Base-by-base conservation (phyloP, 75 land plant species). In the Sequoiadendron giganteum region DNA sequence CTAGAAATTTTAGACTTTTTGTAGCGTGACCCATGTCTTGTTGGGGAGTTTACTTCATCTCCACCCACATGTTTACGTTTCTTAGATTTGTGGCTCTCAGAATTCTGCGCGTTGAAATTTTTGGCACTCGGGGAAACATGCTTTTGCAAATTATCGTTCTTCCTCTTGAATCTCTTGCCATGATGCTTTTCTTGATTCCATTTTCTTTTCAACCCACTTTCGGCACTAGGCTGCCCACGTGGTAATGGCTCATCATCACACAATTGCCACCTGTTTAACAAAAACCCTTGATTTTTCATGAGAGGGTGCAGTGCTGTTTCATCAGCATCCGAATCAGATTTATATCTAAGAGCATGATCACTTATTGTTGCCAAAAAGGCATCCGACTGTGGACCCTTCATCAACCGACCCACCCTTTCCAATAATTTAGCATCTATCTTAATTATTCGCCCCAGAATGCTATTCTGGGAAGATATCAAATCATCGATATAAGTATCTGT, bases 381-480 rank as follows among this genome's bases (percentile, higher is more conserved):
- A 54, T 86, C 83, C 65, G 93, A 91, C 15, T 90, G 90, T 30
- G 92, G 49, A 1, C 86, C 90, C 28, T 94, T 94, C 85, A 85
- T 89, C 32, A 39, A 58, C 28, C 94, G 92, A 78, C 90, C 93
- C 89, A 93, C 93, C 34, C 99, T 94, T 61, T 93, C 92, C 86
- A 95, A 76, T 32, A 97, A 87, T 38, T 94, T 89, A 28, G 91
- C 87, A 79, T 97, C 99, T 38, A 96, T 92, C 61, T 97, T 91
- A 21, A 97, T 94, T 78, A 97, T 96, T n/a, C 92, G 93, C 5
- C 99, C 95, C 47, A 97, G 88, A 54, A 97, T 91, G 87, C 98
- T 95, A 72, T 89, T 86, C 38, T 91, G 73, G 5, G 94, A 88
- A 28, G 91, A 92, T 30, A 94, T 79, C 6, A 48, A 85, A 75